These are phyloP conservation scores for Dendrocalamus sinicus DNA, from an alignment of 176 grass and related monocot genomes.

Conservation along the genomic window DNA sequence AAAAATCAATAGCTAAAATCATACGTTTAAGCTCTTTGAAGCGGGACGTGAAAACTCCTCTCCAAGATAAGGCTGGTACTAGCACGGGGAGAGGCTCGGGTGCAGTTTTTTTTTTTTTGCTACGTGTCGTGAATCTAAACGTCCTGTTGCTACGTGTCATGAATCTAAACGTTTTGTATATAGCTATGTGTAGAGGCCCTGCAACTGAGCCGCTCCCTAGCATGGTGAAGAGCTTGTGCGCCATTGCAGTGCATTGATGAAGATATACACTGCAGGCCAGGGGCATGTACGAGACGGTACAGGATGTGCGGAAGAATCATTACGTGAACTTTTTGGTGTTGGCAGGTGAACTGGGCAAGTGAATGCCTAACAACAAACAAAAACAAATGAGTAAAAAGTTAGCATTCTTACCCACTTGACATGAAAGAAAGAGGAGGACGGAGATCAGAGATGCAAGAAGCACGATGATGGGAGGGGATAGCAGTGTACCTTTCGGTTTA, in stretches of 20 bases:
- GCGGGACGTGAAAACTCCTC: neutral
- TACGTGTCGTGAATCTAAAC: too few relatives aligned
- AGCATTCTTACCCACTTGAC: constrained; percentile 48
- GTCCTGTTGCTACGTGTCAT: too few relatives aligned
- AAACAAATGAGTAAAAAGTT: constrained; percentile 52
- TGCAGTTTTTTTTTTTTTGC: too few relatives aligned
- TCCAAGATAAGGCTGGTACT: constrained; percentile 12
- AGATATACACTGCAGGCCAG: constrained; percentile 30
- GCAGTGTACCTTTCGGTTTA: constrained; percentile 48
- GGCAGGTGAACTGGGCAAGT: constrained; percentile 57
- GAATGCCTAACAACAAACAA: constrained; percentile 53
- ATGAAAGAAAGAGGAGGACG: constrained; percentile 31
- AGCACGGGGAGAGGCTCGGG: too few relatives aligned
- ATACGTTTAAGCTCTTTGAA: too few relatives aligned
- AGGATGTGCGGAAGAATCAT: constrained; percentile 49
- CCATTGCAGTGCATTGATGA: constrained; percentile 33
- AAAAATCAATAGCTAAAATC: too few relatives aligned
- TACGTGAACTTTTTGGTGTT: constrained; percentile 52
- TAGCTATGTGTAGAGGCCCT: too few relatives aligned
- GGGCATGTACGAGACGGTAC: constrained; percentile 34
- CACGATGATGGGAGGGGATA: constrained; percentile 39
- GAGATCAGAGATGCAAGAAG: constrained; percentile 47
- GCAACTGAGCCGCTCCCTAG: too few relatives aligned
- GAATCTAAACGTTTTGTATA: too few relatives aligned
- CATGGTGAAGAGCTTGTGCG: constrained; percentile 29